Conservation (phyloP, 2,329 filamentous ascomycete species). For the Xylaria sp. region DNA sequence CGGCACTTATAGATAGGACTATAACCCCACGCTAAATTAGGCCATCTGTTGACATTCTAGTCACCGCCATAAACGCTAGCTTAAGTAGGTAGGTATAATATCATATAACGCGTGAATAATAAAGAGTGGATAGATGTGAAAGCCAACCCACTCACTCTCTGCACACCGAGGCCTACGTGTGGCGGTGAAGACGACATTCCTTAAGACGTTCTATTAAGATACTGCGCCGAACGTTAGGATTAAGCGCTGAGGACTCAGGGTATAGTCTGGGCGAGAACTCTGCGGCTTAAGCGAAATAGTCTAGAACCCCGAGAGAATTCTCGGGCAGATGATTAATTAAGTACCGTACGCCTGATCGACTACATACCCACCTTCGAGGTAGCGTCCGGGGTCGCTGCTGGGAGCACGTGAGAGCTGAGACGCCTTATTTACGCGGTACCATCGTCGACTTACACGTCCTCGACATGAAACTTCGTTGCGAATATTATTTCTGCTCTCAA, state of each 20-base stretch:
- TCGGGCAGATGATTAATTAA: conserved; percentile 6
- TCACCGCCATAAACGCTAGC: no score
- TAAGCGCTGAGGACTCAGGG: background rate
- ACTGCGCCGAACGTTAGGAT: background rate
- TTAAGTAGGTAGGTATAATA: no score
- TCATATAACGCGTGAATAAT: background rate
- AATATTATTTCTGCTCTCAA: background rate
- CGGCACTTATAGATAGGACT: background rate
- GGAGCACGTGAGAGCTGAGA: conserved; percentile 16
- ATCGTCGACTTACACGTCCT: background rate
- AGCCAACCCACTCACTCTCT: background rate
- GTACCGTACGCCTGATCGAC: conserved; percentile 8
- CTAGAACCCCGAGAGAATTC: conserved; percentile 12
- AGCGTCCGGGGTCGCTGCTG: no score
- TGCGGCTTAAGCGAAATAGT: conserved; percentile 14
- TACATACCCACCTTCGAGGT: background rate
- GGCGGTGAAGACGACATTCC: background rate
- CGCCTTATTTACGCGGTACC: background rate
- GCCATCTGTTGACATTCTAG: no score
- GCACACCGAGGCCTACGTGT: background rate
- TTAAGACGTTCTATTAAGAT: background rate
- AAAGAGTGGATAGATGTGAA: background rate
- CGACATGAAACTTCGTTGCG: background rate
- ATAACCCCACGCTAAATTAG: background rate
- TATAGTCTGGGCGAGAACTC: background rate